Evolutionary conservation across 257 asterid genomes (phyloP), one percentile per base, ranked within the genome.

Genomic region (Fraxinus cuspidata): DNA sequence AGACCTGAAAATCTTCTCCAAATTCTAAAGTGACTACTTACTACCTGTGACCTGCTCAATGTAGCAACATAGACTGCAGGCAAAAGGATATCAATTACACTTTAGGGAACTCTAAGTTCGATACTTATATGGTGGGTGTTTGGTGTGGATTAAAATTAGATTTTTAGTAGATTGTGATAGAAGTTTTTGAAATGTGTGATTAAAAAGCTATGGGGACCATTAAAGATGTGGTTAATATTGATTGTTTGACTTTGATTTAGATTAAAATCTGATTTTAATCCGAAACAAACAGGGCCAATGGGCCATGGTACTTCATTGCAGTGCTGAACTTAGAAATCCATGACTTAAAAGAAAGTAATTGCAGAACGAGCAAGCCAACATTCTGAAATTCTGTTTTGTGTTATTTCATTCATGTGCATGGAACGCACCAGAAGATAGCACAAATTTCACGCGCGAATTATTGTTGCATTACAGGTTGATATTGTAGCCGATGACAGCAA

Each of bases 381-480:
- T 63, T 60, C 34, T 27, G 32, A 11, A 25, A 25, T 25, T 63
- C 34, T n/a, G 16, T 27, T 4, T 18, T 25, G 7, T 63, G 32
- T 60, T 10, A 60, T 23, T 60, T 60, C 68, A 21, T 60, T 21
- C 12, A 9, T 11, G 19, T 10, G 69, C 34, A 27, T 63, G 35
- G 35, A 13, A 25, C 13, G 35, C 69, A 27, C 28, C 7, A 27
- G 66, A n/a, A 58, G 66, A 63, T 71, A 19, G 10, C 16, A 75
- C 64, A 35, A 15, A 38, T 77, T 72, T 82, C 31, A 27, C 74
- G 40, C 78, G 40, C 53, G 21, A 72, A 13, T 5, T 37, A 51
- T 80, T 65, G 19, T 31, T 72, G 29, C 77, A 64, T 67, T 37
- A 56, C 91, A 95, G 99, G 92, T 89, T 80, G 97, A 89, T 70